Evolutionary conservation across 495 filamentous ascomycete genomes (phyloP).

Genomic region (Entonaema liquescens): DNA sequence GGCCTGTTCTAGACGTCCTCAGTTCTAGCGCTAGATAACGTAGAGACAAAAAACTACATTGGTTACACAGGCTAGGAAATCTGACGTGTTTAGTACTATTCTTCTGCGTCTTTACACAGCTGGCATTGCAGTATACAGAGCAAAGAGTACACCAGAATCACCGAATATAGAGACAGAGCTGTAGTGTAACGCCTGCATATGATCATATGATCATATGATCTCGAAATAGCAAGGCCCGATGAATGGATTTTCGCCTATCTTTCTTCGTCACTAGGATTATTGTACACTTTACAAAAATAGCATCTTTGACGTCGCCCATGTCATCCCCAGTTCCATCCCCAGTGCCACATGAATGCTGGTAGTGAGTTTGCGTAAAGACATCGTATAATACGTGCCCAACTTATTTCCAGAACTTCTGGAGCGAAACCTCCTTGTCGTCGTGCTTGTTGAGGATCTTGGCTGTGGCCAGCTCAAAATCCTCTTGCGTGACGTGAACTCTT

Average conservation of each 20-base stretch:
- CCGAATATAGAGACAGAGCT: neutral
- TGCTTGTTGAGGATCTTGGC: conserved; percentile 99
- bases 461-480: conserved; percentile 98
- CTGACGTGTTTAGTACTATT: too few species aligned
- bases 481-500: conserved; percentile 97
- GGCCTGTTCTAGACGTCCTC: too few species aligned
- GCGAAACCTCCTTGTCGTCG: conserved; percentile 90
- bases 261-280: conserved; percentile 32
- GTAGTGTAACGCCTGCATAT: neutral
- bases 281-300: conserved; percentile 38
- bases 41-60: too few species aligned
- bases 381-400: neutral
- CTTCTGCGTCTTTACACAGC: neutral
- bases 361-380: neutral
- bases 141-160: neutral
- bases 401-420: conserved; percentile 95
- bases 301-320: conserved; percentile 3
- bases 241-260: conserved; percentile 2
- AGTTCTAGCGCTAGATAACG: too few species aligned
- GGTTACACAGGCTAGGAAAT: too few species aligned
- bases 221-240: conserved; percentile 19
- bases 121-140: neutral
- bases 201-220: too few species aligned
- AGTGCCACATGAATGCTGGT: neutral
- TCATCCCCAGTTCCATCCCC: neutral